Conservation (phyloP, 2,329 filamentous ascomycete genomes). For the Fusarium concolor region DNA sequence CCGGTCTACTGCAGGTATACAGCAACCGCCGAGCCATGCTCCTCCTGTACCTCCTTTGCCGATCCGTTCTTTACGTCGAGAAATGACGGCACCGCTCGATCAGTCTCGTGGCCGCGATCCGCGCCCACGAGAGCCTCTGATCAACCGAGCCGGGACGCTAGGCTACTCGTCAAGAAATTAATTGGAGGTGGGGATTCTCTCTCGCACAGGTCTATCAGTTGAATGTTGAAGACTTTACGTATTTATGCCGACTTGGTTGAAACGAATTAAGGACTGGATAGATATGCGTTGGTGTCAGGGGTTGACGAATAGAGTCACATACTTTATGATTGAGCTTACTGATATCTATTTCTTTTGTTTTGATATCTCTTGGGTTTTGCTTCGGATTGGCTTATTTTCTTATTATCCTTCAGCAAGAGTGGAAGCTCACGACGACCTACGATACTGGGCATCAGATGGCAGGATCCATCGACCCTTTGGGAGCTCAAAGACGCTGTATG, state of each 20-base stretch:
- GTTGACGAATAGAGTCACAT: background rate
- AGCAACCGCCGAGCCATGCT: constrained; percentile 27
- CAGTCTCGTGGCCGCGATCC: constrained; percentile 43
- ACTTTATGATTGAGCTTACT: background rate
- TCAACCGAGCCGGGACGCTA: constrained; percentile 47
- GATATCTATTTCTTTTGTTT: constrained; percentile 20
- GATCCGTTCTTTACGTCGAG: constrained; percentile 45
- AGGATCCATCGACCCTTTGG: constrained; percentile 4
- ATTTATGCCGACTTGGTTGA: constrained; percentile 18
- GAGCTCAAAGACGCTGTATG: background rate
- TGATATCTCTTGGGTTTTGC: background rate
- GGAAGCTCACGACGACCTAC: background rate
- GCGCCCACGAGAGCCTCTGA: constrained; percentile 48
- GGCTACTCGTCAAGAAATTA: constrained; percentile 33
- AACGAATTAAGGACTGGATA: background rate
- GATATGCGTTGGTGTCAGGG: background rate
- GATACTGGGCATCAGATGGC: constrained; percentile 3
- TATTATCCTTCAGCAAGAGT: constrained; percentile 4
- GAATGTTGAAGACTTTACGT: constrained; percentile 34
- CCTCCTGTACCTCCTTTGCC: constrained; percentile 46
- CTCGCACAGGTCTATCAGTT: background rate
- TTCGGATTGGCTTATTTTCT: constrained; percentile 5
- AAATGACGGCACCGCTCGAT: constrained; percentile 39
- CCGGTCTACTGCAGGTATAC: constrained; percentile 42
- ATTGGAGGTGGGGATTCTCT: background rate